Base-by-base conservation (phyloP, 2,329 filamentous ascomycete species). In the Fusarium stilboides region DNA sequence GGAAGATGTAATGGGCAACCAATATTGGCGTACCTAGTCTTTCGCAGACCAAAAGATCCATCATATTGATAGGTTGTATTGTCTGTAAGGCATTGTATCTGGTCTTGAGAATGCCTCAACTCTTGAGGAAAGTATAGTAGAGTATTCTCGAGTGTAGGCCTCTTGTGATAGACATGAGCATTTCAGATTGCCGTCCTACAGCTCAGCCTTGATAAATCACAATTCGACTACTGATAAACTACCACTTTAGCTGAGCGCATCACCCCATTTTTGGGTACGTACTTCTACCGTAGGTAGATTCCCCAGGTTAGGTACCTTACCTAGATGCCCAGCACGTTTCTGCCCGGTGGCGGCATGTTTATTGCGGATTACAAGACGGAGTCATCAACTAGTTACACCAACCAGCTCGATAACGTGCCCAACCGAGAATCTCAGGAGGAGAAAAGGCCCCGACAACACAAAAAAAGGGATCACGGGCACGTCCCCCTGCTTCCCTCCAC, bases 341-440 rank as follows among this genome's bases (percentile, higher is more conserved):
- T 68, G 28, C 37, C 57, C 65, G 46, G 56, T 66, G 55, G 65
- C 39, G 54, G 43, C 34, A 24, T 40, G 47, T 42, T 59, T 64
- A 44, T 52, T 65, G 34, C 62, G 47, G 39, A 53, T 43, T 39
- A 20, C 19, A 26, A 49, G 26, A 22, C 34, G 19, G 43, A 65
- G 43, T 46, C 47, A 59, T 10, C 24, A 44, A 39, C 28, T 40
- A 49, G 36, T 37, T 47, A 24, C 34, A 26, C 46, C 40, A 65
- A 19, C 53, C 22, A 42, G 34, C 34, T 31, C 28, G 28, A 31
- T 31, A 31, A 31, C 40, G 22, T 24, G 46, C 49, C 36, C 22
- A 19, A 24, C 34, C 49, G 12, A 15, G 26, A 17, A 40, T 45
- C 31, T 13, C 24, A 39, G 10, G 34, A 51, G 44, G 36, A 37